These are phyloP conservation scores for Kokia cookei DNA, from an alignment of 441 rosid species.

Conservation along the genomic window DNA sequence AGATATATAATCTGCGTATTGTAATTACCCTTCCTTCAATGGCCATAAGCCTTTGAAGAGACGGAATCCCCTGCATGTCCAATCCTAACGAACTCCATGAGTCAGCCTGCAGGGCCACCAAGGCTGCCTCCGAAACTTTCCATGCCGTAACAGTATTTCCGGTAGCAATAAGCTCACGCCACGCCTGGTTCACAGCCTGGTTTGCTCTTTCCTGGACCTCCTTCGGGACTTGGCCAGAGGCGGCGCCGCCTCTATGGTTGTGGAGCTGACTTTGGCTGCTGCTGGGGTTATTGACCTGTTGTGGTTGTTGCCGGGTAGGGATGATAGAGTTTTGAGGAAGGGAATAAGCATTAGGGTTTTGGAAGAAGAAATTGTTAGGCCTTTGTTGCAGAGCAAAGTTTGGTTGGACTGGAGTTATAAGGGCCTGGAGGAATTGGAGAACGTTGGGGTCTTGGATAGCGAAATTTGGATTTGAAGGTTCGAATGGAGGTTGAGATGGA, in stretches of 20 bases:
- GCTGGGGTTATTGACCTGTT: conserved; percentile 4
- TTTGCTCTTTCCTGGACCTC: conserved; percentile 36
- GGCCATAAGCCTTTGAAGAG: conserved; percentile 56
- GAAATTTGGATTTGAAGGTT: conserved; percentile 26
- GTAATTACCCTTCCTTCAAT: conserved; percentile 68
- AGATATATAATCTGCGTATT: not conserved
- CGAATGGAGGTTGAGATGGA: conserved; percentile 7
- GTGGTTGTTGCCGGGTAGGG: conserved; percentile 13
- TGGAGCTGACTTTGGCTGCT: conserved; percentile 14
- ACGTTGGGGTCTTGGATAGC: conserved; percentile 24
- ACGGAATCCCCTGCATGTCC: conserved; percentile 66
- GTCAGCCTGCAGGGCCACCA: conserved; percentile 42
- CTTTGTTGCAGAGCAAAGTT: conserved; percentile 10
- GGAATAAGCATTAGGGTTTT: conserved; percentile 19
- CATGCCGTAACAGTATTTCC: conserved; percentile 62
- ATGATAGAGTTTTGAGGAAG: conserved; percentile 24
- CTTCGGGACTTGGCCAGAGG: conserved; percentile 16
- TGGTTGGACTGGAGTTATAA: conserved; percentile 13
- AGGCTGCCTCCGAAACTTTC: conserved; percentile 50
- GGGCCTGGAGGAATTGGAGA: conserved; percentile 35
- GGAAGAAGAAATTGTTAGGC: conserved; percentile 16
- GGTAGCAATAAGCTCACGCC: conserved; percentile 35
- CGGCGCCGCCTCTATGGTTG: conserved; percentile 5
- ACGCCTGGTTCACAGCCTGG: conserved; percentile 40
- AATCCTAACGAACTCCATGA: conserved; percentile 79